A percentile compares a stretch with the other conserved stretches of the same genome.
phyloP scores from a whole-genome alignment of 306 rosid genomes.

The Cucurbita moschata region DNA sequence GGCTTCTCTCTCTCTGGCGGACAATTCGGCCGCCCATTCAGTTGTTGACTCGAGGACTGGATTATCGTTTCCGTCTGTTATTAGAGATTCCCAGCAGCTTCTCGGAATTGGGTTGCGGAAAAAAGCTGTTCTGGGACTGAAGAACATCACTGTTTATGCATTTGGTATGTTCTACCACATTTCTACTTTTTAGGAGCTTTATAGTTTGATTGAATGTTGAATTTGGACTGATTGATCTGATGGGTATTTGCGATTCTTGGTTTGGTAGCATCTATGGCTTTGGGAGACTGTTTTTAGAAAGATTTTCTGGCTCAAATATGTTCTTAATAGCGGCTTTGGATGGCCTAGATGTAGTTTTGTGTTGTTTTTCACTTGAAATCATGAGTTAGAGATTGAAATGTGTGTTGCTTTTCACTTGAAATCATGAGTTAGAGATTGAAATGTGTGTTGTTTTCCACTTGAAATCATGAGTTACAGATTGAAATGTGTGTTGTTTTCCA shows the following conservation, averaged over 20 bases:
- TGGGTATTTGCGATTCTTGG: neutral
- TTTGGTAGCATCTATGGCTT: neutral
- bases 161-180: slow-evolving; percentile 35
- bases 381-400: neutral
- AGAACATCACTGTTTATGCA: slow-evolving; percentile 81
- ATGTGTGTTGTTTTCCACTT: neutral
- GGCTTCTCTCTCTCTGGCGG: slow-evolving; percentile 58
- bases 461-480: neutral
- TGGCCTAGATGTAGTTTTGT: neutral
- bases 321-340: neutral
- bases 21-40: slow-evolving; percentile 19
- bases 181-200: neutral
- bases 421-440: neutral
- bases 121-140: slow-evolving; percentile 61
- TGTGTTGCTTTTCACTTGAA: neutral
- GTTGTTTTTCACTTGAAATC: neutral
- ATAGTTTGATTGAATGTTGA: neutral
- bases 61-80: slow-evolving; percentile 45
- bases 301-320: neutral
- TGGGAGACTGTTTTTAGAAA: neutral
- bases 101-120: slow-evolving; percentile 73
- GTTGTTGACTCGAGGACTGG: slow-evolving; percentile 52
- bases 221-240: neutral
- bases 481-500: neutral
- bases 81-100: slow-evolving; percentile 47